Percentiles rank a stretch among this genome's conserved stretches.
These are phyloP conservation scores for Neofusicoccum laricinum DNA, from an alignment of 2,329 filamentous ascomycete species.

Conservation along the genomic window DNA sequence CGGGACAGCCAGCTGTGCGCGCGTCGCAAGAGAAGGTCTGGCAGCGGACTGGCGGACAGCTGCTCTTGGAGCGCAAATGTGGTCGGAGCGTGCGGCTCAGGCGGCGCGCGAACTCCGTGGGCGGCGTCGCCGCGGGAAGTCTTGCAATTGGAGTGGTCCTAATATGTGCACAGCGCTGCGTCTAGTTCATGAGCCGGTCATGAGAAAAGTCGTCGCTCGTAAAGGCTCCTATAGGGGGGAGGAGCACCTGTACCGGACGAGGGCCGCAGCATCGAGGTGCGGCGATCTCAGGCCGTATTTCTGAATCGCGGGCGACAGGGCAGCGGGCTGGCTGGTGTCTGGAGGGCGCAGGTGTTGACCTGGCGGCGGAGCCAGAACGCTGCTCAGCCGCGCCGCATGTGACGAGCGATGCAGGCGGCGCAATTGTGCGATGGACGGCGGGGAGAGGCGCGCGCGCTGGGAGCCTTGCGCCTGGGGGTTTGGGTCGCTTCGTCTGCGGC, in stretches of 20 bases:
- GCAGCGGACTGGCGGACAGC: conserved; percentile 38
- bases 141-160: not conserved
- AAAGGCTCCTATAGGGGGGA: conserved; percentile 9
- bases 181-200: conserved; percentile 17
- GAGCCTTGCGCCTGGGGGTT: not conserved
- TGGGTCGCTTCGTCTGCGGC: not conserved
- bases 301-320: conserved; percentile 9
- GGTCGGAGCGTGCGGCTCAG: not conserved
- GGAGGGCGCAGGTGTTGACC: not conserved
- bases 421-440: conserved; percentile 2
- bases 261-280: conserved; percentile 14
- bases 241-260: not conserved
- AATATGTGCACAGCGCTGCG: not conserved
- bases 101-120: not conserved
- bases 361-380: not conserved
- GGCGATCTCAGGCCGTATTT: conserved; percentile 14
- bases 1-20: conserved; percentile 30
- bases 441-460: not conserved
- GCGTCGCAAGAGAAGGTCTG: conserved; percentile 38
- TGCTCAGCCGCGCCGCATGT: conserved; percentile 12
- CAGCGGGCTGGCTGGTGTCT: not conserved
- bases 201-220: conserved; percentile 15
- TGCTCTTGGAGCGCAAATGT: conserved; percentile 17
- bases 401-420: not conserved
- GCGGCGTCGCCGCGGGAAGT: not conserved